Evolutionary conservation across 305 asterid species (phyloP).

Genomic region (Fraxinus velutina): DNA sequence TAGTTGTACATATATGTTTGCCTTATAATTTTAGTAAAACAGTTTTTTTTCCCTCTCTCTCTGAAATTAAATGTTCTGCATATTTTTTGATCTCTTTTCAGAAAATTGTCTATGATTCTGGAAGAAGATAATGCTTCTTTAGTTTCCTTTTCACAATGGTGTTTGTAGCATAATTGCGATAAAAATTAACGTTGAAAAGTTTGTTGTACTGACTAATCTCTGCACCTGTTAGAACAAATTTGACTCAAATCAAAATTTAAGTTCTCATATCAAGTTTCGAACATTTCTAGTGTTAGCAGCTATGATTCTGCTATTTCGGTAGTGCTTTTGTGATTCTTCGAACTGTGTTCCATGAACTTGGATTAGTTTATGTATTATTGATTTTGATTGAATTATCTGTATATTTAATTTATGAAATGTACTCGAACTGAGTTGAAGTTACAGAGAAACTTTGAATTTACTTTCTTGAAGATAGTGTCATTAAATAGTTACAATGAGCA

Average conservation of each 20-base stretch:
- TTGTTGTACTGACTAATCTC: not conserved
- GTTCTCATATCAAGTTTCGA: not conserved
- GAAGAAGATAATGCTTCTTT: not conserved
- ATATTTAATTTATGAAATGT: not conserved
- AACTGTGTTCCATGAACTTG: not conserved
- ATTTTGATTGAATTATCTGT: not conserved
- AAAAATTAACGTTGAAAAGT: not conserved
- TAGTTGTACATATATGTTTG: not conserved
- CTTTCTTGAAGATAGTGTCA: not conserved
- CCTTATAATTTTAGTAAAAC: not conserved
- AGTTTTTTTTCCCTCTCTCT: not conserved
- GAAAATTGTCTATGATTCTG: not conserved
- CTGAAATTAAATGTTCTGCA: not conserved
- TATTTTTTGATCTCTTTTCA: not conserved
- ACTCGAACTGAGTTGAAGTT: not conserved
- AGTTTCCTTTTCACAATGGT: not conserved
- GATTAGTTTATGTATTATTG: not conserved
- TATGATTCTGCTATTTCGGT: not conserved
- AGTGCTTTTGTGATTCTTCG: not conserved
- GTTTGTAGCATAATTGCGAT: not conserved
- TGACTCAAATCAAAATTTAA: not conserved
- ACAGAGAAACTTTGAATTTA: not conserved
- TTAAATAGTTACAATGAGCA: not conserved
- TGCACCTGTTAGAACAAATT: not conserved
- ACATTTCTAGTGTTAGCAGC: not conserved